Evolutionary conservation across 495 filamentous ascomycete species (phyloP).

Genomic region (Talaromyces wortmannii): DNA sequence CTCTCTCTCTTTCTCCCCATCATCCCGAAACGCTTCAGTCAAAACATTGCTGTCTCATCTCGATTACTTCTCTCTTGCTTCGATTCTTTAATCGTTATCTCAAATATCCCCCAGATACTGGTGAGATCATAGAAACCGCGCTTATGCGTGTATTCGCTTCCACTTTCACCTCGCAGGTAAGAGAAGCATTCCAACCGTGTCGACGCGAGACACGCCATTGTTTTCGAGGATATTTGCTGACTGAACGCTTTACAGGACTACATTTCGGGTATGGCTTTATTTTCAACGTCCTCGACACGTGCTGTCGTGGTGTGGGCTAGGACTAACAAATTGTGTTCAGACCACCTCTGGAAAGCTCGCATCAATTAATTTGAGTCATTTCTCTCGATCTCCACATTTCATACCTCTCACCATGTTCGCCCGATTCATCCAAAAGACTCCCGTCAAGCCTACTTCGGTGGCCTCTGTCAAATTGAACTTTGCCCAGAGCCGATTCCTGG

Average conservation of each 20-base stretch:
- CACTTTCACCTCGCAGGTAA: conserved; percentile 95
- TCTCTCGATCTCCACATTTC: conserved; percentile 7
- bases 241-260: conserved; percentile 61
- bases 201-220: conserved; percentile 1
- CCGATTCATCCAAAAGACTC: conserved; percentile 54
- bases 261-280: conserved; percentile 68
- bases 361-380: conserved; percentile 54
- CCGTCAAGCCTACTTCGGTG: conserved; percentile 44
- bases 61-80: conserved; percentile 25
- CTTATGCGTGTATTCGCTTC: conserved; percentile 94
- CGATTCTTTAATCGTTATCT: conserved; percentile 1
- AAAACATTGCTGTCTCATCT: background rate
- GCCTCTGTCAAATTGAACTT: conserved; percentile 40
- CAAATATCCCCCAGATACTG: conserved; percentile 21
- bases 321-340: conserved; percentile 42
- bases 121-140: conserved; percentile 43
- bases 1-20: conserved; percentile 13
- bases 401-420: conserved; percentile 56
- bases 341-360: conserved; percentile 97
- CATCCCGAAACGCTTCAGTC: background rate
- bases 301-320: conserved; percentile 12
- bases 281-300: background rate
- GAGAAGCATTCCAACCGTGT: conserved; percentile 16
- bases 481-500: conserved; percentile 54
- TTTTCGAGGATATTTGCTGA: conserved; percentile 10